Base-by-base conservation (phyloP, 345 rosid genomes). In the Sonneratia caseolaris region DNA sequence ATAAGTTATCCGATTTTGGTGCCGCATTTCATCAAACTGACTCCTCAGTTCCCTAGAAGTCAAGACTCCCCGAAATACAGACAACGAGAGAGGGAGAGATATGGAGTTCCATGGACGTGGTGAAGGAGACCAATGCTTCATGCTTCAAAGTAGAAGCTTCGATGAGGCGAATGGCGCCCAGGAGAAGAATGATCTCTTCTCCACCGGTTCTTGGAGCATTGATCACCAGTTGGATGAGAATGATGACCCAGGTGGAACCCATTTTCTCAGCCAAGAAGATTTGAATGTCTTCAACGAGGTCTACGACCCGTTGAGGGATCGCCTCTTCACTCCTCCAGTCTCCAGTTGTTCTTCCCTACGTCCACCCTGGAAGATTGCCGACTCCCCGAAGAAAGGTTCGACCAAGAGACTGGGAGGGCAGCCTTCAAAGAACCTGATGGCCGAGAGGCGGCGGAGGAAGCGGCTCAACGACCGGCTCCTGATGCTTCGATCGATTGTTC, bases 351-450 rank as follows among this genome's bases (percentile, higher is more conserved):
- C 32, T 45, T 45, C 49, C 49, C 49, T 3, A 45, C 13, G 6
- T 45, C 13, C 10, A 14, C 49, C 49, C 2, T 15, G 53, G 53
- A 48, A 48, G 53, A 11, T 48, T 19, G 18, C 15, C 18, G 53
- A 6, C 51, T 1, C 62, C 24, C 9, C 12, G 22, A 53, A 51
- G 76, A 76, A 73, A 66, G 71, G 37, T 62, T 68, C 71, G 70
- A 68, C 71, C 9, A 77, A 49, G 70, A 83, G 74, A 59, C 3
- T 53, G 35, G 81, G 76, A 45, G 86, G 84, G 38, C 86, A 80
- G 66, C 83, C 83, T 13, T 80, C 86, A 12, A 83, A 80, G 80
- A 83, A 83, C 78, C 53, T 83, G 75, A 80, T 81, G 84, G 84
- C 86, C 0, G 84, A 83, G 68, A 74, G 86, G 59, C 56, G 84